These are phyloP conservation scores for Cymodocea nodosa DNA, from an alignment of 116 monocot genomes.

Conservation along the genomic window DNA sequence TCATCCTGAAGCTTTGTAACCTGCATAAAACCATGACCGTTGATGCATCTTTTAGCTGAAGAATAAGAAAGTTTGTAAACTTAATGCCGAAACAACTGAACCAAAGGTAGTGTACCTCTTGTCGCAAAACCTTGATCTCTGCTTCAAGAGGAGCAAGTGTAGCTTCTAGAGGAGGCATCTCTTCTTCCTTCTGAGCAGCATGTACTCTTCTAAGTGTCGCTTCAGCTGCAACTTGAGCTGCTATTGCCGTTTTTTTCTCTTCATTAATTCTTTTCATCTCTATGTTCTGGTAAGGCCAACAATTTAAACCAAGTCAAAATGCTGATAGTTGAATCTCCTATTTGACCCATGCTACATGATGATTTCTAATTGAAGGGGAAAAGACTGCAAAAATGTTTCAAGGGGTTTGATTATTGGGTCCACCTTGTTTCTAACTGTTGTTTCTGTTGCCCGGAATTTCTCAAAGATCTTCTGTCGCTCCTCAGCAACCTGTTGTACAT, in stretches of 20 bases:
- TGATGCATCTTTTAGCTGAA: conserved; percentile 1
- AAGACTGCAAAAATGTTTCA: background rate
- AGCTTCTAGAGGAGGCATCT: conserved; percentile 52
- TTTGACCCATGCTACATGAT: background rate
- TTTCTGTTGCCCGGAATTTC: conserved; percentile 56
- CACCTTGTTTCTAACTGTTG: conserved; percentile 62
- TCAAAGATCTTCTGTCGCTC: conserved; percentile 53
- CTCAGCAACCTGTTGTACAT: conserved; percentile 38
- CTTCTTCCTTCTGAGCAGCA: conserved; percentile 88
- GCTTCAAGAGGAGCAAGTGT: conserved; percentile 83
- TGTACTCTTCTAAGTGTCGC: conserved; percentile 81
- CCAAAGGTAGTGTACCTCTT: conserved; percentile 30
- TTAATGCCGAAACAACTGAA: background rate
- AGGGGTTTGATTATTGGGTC: background rate
- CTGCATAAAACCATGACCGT: conserved; percentile 15
- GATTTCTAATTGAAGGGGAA: no score
- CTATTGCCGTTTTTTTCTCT: conserved; percentile 69
- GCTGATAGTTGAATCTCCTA: background rate
- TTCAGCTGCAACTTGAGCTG: conserved; percentile 83
- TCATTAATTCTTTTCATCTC: conserved; percentile 66
- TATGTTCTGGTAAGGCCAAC: conserved; percentile 32
- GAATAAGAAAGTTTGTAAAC: background rate
- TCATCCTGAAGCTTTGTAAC: conserved; percentile 70
- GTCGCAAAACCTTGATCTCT: conserved; percentile 60
- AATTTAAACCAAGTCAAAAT: background rate